A percentile compares a stretch with the other conserved stretches of the same genome.
These are phyloP conservation scores for Cryoendolithus antarcticus DNA, from an alignment of 2,329 filamentous ascomycete genomes.

Conservation along the genomic window DNA sequence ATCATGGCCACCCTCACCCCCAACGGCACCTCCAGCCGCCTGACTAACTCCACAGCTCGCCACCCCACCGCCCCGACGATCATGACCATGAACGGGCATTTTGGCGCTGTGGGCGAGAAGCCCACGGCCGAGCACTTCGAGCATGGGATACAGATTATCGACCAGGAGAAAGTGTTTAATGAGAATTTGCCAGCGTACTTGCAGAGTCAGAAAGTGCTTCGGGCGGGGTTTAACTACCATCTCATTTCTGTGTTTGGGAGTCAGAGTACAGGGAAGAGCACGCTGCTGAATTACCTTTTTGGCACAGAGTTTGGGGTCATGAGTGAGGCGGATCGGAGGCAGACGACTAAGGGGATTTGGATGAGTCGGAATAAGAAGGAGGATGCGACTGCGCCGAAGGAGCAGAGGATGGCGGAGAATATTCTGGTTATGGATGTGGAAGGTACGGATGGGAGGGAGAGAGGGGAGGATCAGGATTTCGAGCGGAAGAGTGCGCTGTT, in stretches of 20 bases:
- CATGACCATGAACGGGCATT: constrained; percentile 62
- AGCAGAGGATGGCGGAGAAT: constrained; percentile 76
- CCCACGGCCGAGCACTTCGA: constrained; percentile 60
- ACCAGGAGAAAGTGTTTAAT: constrained; percentile 94
- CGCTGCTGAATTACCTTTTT: constrained; percentile 88
- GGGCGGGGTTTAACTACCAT: constrained; percentile 96
- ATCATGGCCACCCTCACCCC: constrained; percentile 5
- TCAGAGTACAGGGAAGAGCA: constrained; percentile 97
- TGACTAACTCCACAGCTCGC: constrained; percentile 7
- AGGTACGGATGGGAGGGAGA: constrained; percentile 88
- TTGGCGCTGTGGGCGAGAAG: constrained; percentile 57
- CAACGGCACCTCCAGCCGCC: constrained; percentile 2
- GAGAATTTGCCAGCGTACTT: constrained; percentile 76
- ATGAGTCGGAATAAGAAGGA: constrained; percentile 87
- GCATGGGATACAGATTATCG: constrained; percentile 93
- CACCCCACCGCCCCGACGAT: constrained; percentile 22
- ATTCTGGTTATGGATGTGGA: constrained; percentile 99
- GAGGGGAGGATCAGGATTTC: constrained; percentile 97
- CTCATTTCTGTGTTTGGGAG: constrained; percentile 98
- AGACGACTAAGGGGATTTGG: constrained; percentile 99
- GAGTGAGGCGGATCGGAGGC: constrained; percentile 83
- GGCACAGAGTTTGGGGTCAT: constrained; percentile 95
- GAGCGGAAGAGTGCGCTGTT: constrained; percentile 97
- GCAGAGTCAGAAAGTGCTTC: constrained; percentile 62
- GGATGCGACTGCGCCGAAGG: constrained; percentile 32